These are phyloP conservation scores for Castanea mollissima DNA, from an alignment of 306 rosid genomes.

Conservation along the genomic window DNA sequence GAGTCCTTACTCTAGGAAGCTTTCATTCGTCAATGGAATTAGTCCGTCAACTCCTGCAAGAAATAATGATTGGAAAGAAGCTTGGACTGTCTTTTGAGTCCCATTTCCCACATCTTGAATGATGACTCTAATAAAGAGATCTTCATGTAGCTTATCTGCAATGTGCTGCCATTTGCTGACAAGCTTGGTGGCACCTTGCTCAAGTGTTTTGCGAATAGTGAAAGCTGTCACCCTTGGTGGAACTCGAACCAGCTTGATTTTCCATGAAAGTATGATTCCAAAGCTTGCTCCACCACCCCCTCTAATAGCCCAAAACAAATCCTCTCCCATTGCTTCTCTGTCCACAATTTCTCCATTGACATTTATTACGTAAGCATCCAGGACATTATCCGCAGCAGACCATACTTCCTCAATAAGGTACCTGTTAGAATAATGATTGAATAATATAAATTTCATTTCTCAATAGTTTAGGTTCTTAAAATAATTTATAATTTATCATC, in stretches of 20 bases:
- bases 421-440: too few relatives aligned
- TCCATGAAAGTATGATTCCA: conserved; percentile 83
- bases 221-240: conserved; percentile 72
- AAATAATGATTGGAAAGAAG: conserved; percentile 59
- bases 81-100: conserved; percentile 32
- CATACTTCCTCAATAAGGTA: conserved; percentile 72
- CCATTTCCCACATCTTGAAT: conserved; percentile 37
- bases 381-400: conserved; percentile 68
- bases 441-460: too few relatives aligned
- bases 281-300: conserved; percentile 92
- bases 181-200: conserved; percentile 58
- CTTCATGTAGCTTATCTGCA: conserved; percentile 54
- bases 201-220: conserved; percentile 47
- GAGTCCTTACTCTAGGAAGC: conserved; percentile 70
- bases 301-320: conserved; percentile 81
- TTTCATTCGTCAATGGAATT: conserved; percentile 42
- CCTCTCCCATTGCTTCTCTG: conserved; percentile 74
- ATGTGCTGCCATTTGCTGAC: conserved; percentile 63
- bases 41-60: conserved; percentile 56
- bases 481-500: too few relatives aligned
- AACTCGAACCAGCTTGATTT: conserved; percentile 72
- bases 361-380: conserved; percentile 59
- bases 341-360: conserved; percentile 52
- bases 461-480: too few relatives aligned
- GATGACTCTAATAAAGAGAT: conserved; percentile 58